Conservation (phyloP, 1,139 yeast species). For the Blastobotrys proliferans region DNA sequence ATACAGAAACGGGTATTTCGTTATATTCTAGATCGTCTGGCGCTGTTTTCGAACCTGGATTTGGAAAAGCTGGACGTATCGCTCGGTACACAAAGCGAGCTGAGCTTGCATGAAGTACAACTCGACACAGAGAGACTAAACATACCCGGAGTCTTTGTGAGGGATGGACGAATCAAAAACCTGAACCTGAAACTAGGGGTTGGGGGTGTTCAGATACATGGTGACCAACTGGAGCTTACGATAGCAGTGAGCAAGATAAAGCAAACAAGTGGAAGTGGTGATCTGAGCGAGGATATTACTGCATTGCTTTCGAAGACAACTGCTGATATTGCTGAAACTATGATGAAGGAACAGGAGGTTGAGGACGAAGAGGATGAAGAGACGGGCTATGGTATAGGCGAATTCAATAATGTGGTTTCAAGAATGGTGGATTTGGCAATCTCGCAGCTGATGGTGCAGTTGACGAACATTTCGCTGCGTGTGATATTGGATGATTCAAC, state of each 20-base stretch:
- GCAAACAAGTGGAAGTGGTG: constrained; percentile 18
- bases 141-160: constrained; percentile 60
- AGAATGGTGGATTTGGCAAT: constrained; percentile 67
- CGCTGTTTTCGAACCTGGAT: constrained; percentile 79
- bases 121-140: constrained; percentile 67
- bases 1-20: constrained; percentile 75
- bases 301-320: constrained; percentile 62
- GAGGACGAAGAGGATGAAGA: constrained; percentile 24
- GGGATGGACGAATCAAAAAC: constrained; percentile 58
- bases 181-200: constrained; percentile 49
- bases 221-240: constrained; percentile 52
- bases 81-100: constrained; percentile 52
- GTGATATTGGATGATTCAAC: constrained; percentile 50
- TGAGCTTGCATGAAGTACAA: constrained; percentile 57
- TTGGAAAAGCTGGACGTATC: constrained; percentile 78
- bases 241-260: constrained; percentile 43
- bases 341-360: constrained; percentile 27
- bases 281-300: constrained; percentile 34
- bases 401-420: constrained; percentile 53
- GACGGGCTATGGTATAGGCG: constrained; percentile 33
- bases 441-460: constrained; percentile 51
- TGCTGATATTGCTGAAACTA: constrained; percentile 39
- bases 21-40: constrained; percentile 74
- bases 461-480: constrained; percentile 45
- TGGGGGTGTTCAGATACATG: constrained; percentile 65